phyloP scores from a whole-genome alignment of 371 early-diverging fungal species.

The Apophysomyces elegans region DNA sequence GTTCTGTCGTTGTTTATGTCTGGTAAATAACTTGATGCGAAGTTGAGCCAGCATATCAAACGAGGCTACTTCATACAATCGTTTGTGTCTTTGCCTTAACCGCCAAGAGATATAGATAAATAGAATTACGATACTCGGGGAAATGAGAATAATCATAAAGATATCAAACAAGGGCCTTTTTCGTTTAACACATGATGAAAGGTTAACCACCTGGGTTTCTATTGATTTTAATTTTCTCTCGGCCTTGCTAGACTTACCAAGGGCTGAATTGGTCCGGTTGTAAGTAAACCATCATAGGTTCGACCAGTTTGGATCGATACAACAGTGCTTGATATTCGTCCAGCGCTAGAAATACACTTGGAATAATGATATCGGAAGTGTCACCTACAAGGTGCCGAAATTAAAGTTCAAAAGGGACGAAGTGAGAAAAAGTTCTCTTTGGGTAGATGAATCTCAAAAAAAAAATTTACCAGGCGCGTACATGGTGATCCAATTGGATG shows the following conservation, averaged over 20 bases:
- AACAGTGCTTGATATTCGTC: slow-evolving; percentile 60
- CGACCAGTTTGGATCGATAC: slow-evolving; percentile 39
- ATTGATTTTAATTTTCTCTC: slow-evolving; percentile 24
- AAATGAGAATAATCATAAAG: slow-evolving; percentile 26
- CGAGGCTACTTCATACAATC: slow-evolving; percentile 69
- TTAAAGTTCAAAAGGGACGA: not conserved
- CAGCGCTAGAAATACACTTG: slow-evolving; percentile 75
- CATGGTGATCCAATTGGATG: slow-evolving; percentile 79
- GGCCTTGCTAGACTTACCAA: slow-evolving; percentile 50
- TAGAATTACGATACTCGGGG: slow-evolving; percentile 52
- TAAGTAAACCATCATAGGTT: slow-evolving; percentile 45
- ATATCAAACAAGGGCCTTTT: slow-evolving; percentile 33
- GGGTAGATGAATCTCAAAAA: not conserved
- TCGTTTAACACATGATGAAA: not conserved
- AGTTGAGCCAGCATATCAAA: slow-evolving; percentile 65
- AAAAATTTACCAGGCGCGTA: slow-evolving; percentile 69
- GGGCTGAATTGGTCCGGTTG: slow-evolving; percentile 24
- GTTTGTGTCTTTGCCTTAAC: slow-evolving; percentile 59
- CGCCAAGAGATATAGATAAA: slow-evolving; percentile 68
- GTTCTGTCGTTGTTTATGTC: slow-evolving; percentile 50
- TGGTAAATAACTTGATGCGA: slow-evolving; percentile 60
- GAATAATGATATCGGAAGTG: slow-evolving; percentile 74
- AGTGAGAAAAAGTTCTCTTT: not conserved
- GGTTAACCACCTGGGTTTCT: not conserved
- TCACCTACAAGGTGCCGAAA: slow-evolving; percentile 48